Evolutionary conservation across 768 basidiomycete genomes (phyloP).

Genomic region (Sporobolomyces phaffii): DNA sequence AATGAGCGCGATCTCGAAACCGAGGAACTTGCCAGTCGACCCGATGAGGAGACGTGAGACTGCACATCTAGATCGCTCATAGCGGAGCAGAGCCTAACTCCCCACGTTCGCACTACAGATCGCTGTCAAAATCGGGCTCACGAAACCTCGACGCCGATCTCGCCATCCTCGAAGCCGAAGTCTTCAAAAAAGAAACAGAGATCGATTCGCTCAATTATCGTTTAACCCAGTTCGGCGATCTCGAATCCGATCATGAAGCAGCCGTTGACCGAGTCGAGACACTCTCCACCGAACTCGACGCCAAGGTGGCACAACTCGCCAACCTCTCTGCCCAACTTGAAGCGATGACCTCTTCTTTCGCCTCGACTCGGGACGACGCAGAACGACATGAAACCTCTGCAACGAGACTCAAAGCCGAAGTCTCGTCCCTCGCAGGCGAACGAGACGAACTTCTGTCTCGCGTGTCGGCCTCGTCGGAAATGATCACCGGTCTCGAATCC

Average conservation of each 20-base stretch:
- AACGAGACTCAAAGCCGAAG: too few relatives aligned
- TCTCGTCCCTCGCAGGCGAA: neutral
- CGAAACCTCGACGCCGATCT: neutral
- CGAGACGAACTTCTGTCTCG: neutral
- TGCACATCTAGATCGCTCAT: too few relatives aligned
- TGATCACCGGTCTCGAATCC: neutral
- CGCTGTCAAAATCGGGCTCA: too few relatives aligned
- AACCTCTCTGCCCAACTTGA: neutral
- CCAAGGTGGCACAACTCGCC: neutral
- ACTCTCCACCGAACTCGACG: neutral
- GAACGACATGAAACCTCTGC: neutral
- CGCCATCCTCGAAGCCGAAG: conserved; percentile 9
- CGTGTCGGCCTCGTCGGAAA: neutral
- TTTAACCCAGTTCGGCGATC: neutral
- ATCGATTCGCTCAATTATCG: neutral
- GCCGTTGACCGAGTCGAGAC: neutral
- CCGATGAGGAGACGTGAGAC: neutral
- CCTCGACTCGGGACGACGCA: neutral
- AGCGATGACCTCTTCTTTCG: too few relatives aligned
- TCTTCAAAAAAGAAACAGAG: neutral
- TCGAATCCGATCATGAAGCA: neutral
- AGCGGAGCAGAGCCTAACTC: too few relatives aligned
- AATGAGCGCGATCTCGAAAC: neutral
- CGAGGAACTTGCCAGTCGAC: neutral
- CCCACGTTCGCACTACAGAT: too few relatives aligned